Percentiles rank a stretch among this genome's conserved stretches.
Conservation (phyloP, 306 rosid species). For the Quercus cerris region DNA sequence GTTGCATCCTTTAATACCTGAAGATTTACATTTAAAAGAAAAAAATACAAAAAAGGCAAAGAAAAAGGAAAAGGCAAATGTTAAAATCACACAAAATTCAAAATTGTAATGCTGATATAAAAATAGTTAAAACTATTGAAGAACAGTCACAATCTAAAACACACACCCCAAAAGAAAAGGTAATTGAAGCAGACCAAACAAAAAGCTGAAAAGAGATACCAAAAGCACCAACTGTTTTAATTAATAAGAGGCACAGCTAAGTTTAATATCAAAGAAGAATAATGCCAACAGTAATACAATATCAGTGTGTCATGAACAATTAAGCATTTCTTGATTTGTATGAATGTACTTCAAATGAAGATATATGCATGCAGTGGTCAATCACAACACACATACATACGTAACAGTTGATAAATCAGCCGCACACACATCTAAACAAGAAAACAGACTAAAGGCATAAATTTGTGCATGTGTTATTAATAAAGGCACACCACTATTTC, state of each 20-base stretch:
- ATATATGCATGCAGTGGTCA: not conserved
- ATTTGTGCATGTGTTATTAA: not conserved
- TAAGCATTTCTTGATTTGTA: not conserved
- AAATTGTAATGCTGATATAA: not conserved
- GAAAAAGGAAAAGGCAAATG: not conserved
- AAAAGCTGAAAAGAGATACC: not conserved
- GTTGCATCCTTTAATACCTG: conserved; percentile 91
- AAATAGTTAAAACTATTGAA: not conserved
- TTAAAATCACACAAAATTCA: not conserved
- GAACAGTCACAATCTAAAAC: not conserved
- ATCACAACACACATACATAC: not conserved
- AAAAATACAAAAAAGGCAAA: not conserved
- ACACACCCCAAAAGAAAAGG: not conserved
- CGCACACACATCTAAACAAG: not conserved
- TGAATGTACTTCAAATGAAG: not conserved
- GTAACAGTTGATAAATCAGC: not conserved
- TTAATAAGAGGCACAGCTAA: not conserved
- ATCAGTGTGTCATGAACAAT: not conserved
- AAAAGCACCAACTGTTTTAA: not conserved
- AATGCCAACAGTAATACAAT: not conserved
- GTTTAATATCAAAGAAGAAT: not conserved
- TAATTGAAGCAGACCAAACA: not conserved
- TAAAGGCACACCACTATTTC: not conserved
- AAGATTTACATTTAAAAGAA: conserved; percentile 23
- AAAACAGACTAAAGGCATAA: not conserved